These are phyloP conservation scores for Beverwykella pulmonaria DNA, from an alignment of 495 filamentous ascomycete species.

Conservation along the genomic window DNA sequence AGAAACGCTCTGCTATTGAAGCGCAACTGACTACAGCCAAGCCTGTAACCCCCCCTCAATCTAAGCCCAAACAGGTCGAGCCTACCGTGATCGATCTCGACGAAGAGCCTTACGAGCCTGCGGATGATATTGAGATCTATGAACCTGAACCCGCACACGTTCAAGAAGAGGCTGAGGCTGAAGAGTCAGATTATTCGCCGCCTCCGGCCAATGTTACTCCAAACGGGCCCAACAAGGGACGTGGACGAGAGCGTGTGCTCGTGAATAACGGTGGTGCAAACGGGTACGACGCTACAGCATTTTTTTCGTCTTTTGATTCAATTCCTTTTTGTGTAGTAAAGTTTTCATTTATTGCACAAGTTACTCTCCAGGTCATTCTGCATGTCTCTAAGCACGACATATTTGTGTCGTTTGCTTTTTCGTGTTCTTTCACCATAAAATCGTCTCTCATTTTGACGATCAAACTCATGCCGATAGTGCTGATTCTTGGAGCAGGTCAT, in stretches of 20 bases:
- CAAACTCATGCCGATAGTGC: neutral
- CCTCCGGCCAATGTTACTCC: conserved; percentile 28
- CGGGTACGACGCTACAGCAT: conserved; percentile 27
- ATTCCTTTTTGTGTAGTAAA: neutral
- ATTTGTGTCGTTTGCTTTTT: too few relatives aligned
- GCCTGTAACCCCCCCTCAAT: neutral
- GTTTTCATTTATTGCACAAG: neutral
- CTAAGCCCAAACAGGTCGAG: neutral
- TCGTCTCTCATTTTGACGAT: neutral
- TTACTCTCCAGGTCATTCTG: neutral
- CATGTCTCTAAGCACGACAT: neutral
- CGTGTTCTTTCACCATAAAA: neutral
- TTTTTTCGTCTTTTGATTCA: conserved; percentile 3
- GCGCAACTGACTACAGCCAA: conserved; percentile 24
- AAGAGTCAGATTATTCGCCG: conserved; percentile 40
- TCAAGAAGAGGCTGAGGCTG: conserved; percentile 23
- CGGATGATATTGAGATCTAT: conserved; percentile 37
- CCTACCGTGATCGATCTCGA: conserved; percentile 27
- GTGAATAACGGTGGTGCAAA: conserved; percentile 14
- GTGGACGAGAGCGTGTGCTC: conserved; percentile 5
- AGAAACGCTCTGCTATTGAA: conserved; percentile 9
- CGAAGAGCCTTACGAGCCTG: conserved; percentile 39
- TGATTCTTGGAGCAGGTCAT: conserved; percentile 10
- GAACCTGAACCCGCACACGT: conserved; percentile 20
- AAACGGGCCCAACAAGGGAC: conserved; percentile 6